Evolutionary conservation across 2,329 filamentous ascomycete species (phyloP).

Genomic region (Aplosporella prunicola): DNA sequence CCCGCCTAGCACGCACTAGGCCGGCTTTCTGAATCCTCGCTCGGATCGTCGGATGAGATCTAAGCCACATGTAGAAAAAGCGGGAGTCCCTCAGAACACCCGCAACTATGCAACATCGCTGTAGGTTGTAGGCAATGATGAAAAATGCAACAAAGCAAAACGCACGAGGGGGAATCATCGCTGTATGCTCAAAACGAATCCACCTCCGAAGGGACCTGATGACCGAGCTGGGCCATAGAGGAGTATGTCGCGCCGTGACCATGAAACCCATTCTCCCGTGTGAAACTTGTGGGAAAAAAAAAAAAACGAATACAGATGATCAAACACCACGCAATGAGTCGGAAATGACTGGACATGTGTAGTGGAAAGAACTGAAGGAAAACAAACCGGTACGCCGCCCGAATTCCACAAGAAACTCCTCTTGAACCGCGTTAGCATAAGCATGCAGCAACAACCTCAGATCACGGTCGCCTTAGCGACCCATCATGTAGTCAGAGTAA

Average conservation of each 20-base stretch:
- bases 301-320: slow-evolving; percentile 20
- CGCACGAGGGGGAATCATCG: slow-evolving; percentile 36
- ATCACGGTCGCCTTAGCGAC: too few relatives aligned
- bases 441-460: slow-evolving; percentile 6
- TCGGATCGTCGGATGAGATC: slow-evolving; percentile 1
- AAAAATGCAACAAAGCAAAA: slow-evolving; percentile 16
- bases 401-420: slow-evolving; percentile 11
- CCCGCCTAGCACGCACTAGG: slow-evolving; percentile 9
- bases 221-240: slow-evolving; percentile 17
- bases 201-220: slow-evolving; percentile 26
- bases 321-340: slow-evolving; percentile 30
- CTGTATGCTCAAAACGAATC: slow-evolving; percentile 34
- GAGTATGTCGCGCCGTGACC: slow-evolving; percentile 12
- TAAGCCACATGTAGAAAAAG: slow-evolving; percentile 6
- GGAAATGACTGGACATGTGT: slow-evolving; percentile 32
- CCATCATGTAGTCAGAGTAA: slow-evolving; percentile 33
- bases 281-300: slow-evolving; percentile 17
- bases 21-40: too few relatives aligned
- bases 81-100: slow-evolving; percentile 10
- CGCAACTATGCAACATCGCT: slow-evolving; percentile 11
- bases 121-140: slow-evolving; percentile 7
- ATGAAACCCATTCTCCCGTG: slow-evolving; percentile 29
- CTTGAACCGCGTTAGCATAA: not conserved
- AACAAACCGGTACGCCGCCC: slow-evolving; percentile 14
- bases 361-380: slow-evolving; percentile 22